These are phyloP conservation scores for Mucor velutinosus DNA, from an alignment of 371 early-diverging fungal species.

Conservation along the genomic window DNA sequence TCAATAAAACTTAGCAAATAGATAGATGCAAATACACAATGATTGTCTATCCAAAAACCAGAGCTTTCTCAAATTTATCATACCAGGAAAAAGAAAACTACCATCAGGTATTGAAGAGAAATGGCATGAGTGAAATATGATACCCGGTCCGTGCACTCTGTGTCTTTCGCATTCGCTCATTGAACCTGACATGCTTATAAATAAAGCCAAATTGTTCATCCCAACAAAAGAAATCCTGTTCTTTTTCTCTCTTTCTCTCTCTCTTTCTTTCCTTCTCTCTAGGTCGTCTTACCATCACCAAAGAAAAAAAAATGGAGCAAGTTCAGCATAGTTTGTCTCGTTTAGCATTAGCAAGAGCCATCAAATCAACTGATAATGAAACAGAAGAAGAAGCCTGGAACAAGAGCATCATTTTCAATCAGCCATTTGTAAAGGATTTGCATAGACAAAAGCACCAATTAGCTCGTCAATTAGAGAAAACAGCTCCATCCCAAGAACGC, in stretches of 20 bases:
- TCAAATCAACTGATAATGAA: conserved; percentile 34
- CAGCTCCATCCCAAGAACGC: neutral
- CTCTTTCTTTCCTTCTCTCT: neutral
- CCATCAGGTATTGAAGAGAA: neutral
- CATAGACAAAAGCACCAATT: conserved; percentile 2
- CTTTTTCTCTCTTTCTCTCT: neutral
- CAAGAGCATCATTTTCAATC: conserved; percentile 48
- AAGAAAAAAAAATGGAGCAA: neutral
- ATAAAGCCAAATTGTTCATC: neutral
- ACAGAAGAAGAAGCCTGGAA: conserved; percentile 35
- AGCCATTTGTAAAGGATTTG: conserved; percentile 30
- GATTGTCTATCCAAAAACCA: neutral
- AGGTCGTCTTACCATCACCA: neutral
- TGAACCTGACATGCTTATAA: conserved; percentile 1
- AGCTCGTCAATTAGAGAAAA: neutral
- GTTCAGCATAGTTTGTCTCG: conserved; percentile 8
- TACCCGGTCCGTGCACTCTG: conserved; percentile 6
- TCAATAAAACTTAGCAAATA: neutral
- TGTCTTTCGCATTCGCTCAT: neutral
- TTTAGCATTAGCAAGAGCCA: conserved; percentile 40
- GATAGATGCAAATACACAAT: neutral
- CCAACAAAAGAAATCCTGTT: neutral
- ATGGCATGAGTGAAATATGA: neutral
- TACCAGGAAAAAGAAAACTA: neutral
- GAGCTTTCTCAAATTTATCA: neutral